phyloP scores from a whole-genome alignment of 352 stramenopile species.

The Globisporangium lucens region DNA sequence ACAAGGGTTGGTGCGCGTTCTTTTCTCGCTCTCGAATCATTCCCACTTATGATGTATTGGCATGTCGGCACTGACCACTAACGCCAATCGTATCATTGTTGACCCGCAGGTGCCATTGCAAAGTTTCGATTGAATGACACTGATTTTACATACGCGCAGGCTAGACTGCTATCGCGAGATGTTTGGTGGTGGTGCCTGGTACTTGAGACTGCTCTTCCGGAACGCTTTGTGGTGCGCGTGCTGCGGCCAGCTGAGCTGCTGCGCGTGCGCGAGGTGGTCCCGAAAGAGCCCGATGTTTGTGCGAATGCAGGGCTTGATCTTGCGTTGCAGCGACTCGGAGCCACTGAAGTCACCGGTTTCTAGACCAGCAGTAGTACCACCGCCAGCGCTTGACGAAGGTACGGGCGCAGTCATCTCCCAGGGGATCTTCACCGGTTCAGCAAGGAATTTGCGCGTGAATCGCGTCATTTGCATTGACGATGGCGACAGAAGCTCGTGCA shows the following conservation, averaged over 20 bases:
- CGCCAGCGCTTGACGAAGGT: background rate
- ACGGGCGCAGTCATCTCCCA: conserved; percentile 70
- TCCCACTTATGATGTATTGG: too few species aligned
- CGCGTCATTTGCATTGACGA: conserved; percentile 25
- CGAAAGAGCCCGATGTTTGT: conserved; percentile 53
- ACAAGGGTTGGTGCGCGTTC: conserved; percentile 1
- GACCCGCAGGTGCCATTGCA: background rate
- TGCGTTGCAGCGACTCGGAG: conserved; percentile 42
- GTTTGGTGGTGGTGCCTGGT: conserved; percentile 6
- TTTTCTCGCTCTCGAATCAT: background rate
- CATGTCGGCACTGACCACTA: background rate
- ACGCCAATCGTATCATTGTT: background rate
- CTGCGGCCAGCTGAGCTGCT: conserved; percentile 51
- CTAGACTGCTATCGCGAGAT: conserved; percentile 1
- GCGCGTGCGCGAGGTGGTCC: conserved; percentile 55
- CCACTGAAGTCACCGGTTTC: conserved; percentile 4
- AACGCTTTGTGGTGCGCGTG: conserved; percentile 33
- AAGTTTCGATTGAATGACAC: background rate
- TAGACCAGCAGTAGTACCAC: conserved; percentile 7
- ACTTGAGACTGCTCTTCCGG: conserved; percentile 13
- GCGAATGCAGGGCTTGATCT: conserved; percentile 55
- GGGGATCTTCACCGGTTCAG: conserved; percentile 50
- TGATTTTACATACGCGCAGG: background rate
- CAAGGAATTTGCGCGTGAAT: conserved; percentile 43
- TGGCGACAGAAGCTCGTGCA: conserved; percentile 14